Evolutionary conservation across 306 rosid species (phyloP).

Genomic region (Dicorynia guianensis): DNA sequence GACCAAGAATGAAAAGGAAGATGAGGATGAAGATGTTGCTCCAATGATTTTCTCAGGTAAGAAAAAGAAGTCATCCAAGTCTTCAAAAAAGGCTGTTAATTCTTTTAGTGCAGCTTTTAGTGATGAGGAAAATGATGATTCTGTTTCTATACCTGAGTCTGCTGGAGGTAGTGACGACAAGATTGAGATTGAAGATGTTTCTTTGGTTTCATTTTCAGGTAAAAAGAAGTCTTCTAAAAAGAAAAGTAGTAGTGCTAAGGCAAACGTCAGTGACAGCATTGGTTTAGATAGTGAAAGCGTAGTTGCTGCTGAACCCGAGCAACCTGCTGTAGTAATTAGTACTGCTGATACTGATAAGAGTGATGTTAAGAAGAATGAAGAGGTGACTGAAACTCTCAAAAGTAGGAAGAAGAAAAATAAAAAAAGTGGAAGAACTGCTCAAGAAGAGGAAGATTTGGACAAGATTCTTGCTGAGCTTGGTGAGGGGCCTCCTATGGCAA

Average conservation of each 20-base stretch:
- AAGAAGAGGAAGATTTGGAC: constrained; percentile 98
- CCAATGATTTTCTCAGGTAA: constrained; percentile 74
- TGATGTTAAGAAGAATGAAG: constrained; percentile 59
- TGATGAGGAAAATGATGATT: constrained; percentile 58
- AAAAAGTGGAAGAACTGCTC: constrained; percentile 90
- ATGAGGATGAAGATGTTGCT: constrained; percentile 58
- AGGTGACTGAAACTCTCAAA: constrained; percentile 67
- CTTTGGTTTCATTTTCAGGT: constrained; percentile 70
- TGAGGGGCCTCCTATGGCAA: constrained; percentile 54
- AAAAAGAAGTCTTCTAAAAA: constrained; percentile 91
- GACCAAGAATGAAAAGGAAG: constrained; percentile 47
- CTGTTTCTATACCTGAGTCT: constrained; percentile 51
- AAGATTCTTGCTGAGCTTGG: constrained; percentile 95
- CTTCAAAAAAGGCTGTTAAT: constrained; percentile 65
- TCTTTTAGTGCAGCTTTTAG: constrained; percentile 45
- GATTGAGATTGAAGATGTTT: constrained; percentile 57
- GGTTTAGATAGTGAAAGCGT: constrained; percentile 47
- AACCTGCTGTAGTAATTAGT: constrained; percentile 45
- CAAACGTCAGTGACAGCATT: constrained; percentile 53
- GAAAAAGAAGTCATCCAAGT: constrained; percentile 89
- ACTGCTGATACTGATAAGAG: constrained; percentile 42
- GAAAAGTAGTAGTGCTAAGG: constrained; percentile 53
- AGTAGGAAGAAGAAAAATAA: constrained; percentile 94
- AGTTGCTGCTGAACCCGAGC: constrained; percentile 54
- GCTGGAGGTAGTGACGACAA: constrained; percentile 47